Conservation (phyloP, 2,329 filamentous ascomycete species). For the Colletotrichum eremochloae region DNA sequence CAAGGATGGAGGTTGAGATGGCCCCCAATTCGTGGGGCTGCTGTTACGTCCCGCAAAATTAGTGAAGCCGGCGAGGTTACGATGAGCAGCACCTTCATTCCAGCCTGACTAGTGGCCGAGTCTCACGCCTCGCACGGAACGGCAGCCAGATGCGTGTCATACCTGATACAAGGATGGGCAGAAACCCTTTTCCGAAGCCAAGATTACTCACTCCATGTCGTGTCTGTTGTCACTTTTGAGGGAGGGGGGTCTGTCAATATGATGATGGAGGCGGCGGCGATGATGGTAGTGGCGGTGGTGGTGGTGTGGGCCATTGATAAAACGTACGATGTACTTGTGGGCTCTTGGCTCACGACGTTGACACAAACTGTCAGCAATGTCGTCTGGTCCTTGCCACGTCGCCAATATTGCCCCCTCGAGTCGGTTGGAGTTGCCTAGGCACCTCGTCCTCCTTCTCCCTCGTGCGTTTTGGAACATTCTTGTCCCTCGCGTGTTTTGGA, state of each 20-base stretch:
- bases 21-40: not conserved
- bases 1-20: not conserved
- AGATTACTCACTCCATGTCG: not conserved
- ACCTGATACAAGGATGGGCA: not conserved
- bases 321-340: not conserved
- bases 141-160: slow-evolving; percentile 11
- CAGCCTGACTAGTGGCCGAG: not conserved
- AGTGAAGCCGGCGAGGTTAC: not conserved
- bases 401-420: not conserved
- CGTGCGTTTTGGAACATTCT: not conserved
- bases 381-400: not conserved
- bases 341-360: not conserved
- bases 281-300: no score
- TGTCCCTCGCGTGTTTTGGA: not conserved
- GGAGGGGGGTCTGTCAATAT: not conserved
- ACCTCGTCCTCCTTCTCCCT: not conserved
- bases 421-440: not conserved
- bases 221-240: not conserved
- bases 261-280: not conserved
- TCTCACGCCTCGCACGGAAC: slow-evolving; percentile 7
- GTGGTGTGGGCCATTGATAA: not conserved
- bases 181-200: not conserved
- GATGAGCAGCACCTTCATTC: not conserved
- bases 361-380: not conserved
- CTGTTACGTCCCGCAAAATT: not conserved